These are phyloP conservation scores for Xylariales sp. DNA, from an alignment of 2,329 filamentous ascomycete species.

Conservation along the genomic window DNA sequence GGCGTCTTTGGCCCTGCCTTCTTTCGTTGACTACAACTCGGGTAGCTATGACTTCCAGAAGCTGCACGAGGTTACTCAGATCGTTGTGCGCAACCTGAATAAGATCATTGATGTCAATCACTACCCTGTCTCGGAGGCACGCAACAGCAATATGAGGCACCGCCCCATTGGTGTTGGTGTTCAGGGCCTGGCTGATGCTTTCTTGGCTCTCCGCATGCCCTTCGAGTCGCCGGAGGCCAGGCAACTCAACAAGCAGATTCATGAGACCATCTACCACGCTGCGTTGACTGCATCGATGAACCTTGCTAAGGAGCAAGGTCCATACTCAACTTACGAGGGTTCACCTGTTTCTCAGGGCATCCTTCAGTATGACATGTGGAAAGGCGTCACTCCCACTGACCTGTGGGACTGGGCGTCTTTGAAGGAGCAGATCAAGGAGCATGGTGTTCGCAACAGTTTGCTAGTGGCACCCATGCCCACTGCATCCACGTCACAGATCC, in stretches of 20 bases:
- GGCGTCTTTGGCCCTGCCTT: constrained; percentile 86
- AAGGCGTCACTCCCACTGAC: constrained; percentile 78
- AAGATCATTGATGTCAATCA: constrained; percentile 98
- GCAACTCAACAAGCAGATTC: constrained; percentile 95
- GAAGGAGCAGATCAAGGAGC: constrained; percentile 85
- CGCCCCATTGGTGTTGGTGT: constrained; percentile 94
- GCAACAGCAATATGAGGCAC: constrained; percentile 96
- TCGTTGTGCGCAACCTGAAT: constrained; percentile 93
- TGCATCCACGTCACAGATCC: constrained; percentile 92
- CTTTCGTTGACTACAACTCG: constrained; percentile 80
- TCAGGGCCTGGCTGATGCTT: constrained; percentile 94
- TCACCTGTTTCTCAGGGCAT: constrained; percentile 93
- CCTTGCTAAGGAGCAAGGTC: constrained; percentile 74
- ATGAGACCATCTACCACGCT: constrained; percentile 98
- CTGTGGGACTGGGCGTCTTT: constrained; percentile 94
- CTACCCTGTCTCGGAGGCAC: constrained; percentile 93
- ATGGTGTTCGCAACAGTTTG: constrained; percentile 92
- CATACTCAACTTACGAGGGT: constrained; percentile 88
- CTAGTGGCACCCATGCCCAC: constrained; percentile 97
- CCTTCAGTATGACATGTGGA: constrained; percentile 98
- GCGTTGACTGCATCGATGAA: constrained; percentile 85
- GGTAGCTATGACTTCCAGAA: constrained; percentile 93
- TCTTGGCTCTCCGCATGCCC: constrained; percentile 92
- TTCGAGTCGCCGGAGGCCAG: constrained; percentile 95
- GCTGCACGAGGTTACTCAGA: constrained; percentile 88